Percentiles rank a stretch among this genome's conserved stretches.
These are phyloP conservation scores for Trypanosoma boissoni DNA, from an alignment of 208 protist genomes.

Conservation along the genomic window DNA sequence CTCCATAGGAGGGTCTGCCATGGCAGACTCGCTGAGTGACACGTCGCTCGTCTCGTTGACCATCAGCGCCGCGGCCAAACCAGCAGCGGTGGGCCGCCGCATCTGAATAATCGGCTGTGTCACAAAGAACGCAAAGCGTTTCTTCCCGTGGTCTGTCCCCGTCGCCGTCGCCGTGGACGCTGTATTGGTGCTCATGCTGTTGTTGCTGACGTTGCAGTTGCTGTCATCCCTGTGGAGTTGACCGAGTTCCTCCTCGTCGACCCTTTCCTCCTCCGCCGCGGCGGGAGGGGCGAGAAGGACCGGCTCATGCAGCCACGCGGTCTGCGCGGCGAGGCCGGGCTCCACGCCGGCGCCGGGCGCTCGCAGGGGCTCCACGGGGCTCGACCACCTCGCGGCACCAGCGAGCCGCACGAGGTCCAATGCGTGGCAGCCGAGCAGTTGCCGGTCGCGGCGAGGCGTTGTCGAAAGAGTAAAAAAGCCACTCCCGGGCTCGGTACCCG, in stretches of 20 bases:
- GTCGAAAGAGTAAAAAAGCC: conserved; percentile 13
- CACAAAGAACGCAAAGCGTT: too few species aligned
- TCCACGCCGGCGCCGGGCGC: not conserved
- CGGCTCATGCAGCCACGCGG: too few species aligned
- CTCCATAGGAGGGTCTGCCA: not conserved
- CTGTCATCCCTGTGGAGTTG: too few species aligned
- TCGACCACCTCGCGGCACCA: not conserved
- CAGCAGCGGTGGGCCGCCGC: too few species aligned
- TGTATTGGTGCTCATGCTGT: too few species aligned
- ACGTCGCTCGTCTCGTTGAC: not conserved
- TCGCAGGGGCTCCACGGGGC: conserved; percentile 4
- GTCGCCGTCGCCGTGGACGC: too few species aligned
- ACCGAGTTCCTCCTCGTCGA: too few species aligned
- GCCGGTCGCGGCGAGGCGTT: not conserved
- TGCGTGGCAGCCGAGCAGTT: not conserved
- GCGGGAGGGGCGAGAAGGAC: not conserved
- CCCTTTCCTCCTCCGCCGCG: not conserved
- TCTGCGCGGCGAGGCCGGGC: too few species aligned
- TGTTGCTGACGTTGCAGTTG: too few species aligned
- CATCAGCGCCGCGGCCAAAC: not conserved
- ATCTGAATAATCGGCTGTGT: not conserved
- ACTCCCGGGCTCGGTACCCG: not conserved
- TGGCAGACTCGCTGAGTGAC: not conserved
- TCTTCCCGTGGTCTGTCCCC: not conserved
- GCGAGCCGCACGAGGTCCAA: conserved; percentile 14